Conservation (phyloP, 2,329 filamentous ascomycete genomes). For the Didymella exigua region DNA sequence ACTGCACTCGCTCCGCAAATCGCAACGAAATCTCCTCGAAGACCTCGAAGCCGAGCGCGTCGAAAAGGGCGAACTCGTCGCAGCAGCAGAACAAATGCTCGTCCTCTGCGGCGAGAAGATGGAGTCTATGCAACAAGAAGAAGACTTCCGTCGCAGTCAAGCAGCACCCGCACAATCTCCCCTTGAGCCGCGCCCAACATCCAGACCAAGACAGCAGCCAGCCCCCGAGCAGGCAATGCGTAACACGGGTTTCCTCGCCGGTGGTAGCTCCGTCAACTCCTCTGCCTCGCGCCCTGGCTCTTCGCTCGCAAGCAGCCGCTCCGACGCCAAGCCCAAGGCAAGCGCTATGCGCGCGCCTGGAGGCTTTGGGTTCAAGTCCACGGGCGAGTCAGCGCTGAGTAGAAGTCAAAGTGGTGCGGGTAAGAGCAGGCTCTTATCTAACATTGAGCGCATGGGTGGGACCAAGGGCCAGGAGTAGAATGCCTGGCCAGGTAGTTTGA, state of each 20-base stretch:
- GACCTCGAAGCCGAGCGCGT: slow-evolving; percentile 76
- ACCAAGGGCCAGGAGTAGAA: slow-evolving; percentile 31
- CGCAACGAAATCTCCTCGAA: slow-evolving; percentile 68
- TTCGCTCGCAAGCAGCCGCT: slow-evolving; percentile 32
- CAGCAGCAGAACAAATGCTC: slow-evolving; percentile 84
- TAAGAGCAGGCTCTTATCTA: slow-evolving; percentile 79
- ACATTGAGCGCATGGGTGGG: slow-evolving; percentile 85
- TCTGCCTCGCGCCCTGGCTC: slow-evolving; percentile 33
- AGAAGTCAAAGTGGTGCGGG: slow-evolving; percentile 40
- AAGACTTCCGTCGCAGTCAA: slow-evolving; percentile 61
- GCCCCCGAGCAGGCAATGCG: slow-evolving; percentile 35
- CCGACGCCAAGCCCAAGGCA: slow-evolving; percentile 48
- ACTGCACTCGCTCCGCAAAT: slow-evolving; percentile 69
- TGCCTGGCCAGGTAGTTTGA: slow-evolving; percentile 13
- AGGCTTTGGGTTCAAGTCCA: slow-evolving; percentile 44
- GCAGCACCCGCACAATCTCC: slow-evolving; percentile 19
- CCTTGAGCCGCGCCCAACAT: slow-evolving; percentile 16
- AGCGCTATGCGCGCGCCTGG: slow-evolving; percentile 66
- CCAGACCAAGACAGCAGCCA: slow-evolving; percentile 18
- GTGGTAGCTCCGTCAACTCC: slow-evolving; percentile 21
- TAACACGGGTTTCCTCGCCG: slow-evolving; percentile 41
- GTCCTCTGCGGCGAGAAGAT: slow-evolving; percentile 61
- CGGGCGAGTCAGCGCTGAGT: slow-evolving; percentile 32
- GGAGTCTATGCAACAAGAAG: slow-evolving; percentile 47
- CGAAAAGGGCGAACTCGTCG: slow-evolving; percentile 83